Base-by-base conservation (phyloP, 1,139 yeast species). In the Kodamaea sp. region DNA sequence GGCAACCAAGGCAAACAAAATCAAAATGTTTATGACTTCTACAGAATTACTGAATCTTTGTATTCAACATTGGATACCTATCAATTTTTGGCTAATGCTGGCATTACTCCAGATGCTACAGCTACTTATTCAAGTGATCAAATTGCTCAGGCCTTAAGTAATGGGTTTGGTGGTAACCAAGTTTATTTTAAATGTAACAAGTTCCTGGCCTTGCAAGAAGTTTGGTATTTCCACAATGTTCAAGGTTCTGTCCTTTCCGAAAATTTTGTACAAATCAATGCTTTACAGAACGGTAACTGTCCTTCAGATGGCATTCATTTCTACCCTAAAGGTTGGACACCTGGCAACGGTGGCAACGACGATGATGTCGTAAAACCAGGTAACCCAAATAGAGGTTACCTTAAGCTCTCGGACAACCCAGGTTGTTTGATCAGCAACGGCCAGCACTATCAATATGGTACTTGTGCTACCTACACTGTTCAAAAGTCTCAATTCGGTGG, bases 401-500 rank as follows among this genome's bases (percentile, higher is more conserved):
- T 89, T 33, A 76, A 72, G 46, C 64, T 83, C 23, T 62, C 74
- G 23, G 76, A 70, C 10, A 75, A 80, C 40, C 57, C 70, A 5
- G 96, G 96, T 2, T 88, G 96, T 63, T 65, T 90, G 41, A 90
- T 89, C 52, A 78, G 84, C 45, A 85, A 79, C 53, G 97, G 97
- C 5, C 77, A 79, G 50, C 89, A 95, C 90, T 87, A 83, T 62
- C 62, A 74, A 6, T 72, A 79, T 28, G 97, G 97, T 1, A 81
- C 95, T 1, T 90, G 97, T 62, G 97, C 96, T 2, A 80, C 84
- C 3, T 88, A 73, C 62, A 69, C 71, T 12, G 52, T 70, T 11
- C 64, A 49, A 25, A 53, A 78, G 39, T 77, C 82, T 29, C 75
- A 77, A 27, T 81, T 78, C 59, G 95, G 94, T 4, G 90, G 90